These are phyloP conservation scores for Lumnitzera racemosa DNA, from an alignment of 345 rosid species.

Conservation along the genomic window DNA sequence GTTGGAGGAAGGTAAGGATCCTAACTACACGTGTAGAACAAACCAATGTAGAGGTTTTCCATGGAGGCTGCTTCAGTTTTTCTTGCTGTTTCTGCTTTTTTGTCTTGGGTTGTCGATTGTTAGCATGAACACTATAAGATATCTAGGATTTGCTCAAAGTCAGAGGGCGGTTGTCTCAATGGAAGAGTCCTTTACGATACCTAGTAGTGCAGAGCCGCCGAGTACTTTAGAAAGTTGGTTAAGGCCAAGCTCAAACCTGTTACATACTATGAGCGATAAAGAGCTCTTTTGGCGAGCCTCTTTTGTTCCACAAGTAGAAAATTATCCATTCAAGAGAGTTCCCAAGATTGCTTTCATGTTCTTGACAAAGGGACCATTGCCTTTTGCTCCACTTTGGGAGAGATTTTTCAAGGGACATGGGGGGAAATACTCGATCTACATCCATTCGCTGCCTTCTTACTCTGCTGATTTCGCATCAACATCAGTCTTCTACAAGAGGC, in stretches of 20 bases:
- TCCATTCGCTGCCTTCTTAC: conserved; percentile 68
- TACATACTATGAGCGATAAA: conserved; percentile 67
- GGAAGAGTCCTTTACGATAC: conserved; percentile 24
- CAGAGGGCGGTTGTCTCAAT: conserved; percentile 12
- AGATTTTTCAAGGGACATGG: conserved; percentile 67
- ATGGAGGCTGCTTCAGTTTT: conserved; percentile 29
- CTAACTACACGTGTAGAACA: conserved; percentile 17
- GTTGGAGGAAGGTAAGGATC: conserved; percentile 52
- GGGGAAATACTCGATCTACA: conserved; percentile 58
- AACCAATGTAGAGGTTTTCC: conserved; percentile 31
- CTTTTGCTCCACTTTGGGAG: conserved; percentile 89
- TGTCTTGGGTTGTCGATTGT: conserved; percentile 45
- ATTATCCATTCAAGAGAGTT: conserved; percentile 58
- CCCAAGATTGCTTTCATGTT: conserved; percentile 96
- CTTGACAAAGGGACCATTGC: conserved; percentile 81
- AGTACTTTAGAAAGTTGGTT: conserved; percentile 31
- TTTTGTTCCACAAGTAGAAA: conserved; percentile 39
- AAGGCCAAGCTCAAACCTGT: conserved; percentile 42
- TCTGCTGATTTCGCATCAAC: conserved; percentile 32
- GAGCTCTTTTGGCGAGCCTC: conserved; percentile 90
- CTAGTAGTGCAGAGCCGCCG: conserved; percentile 20
- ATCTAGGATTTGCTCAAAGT: conserved; percentile 22
- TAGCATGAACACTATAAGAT: conserved; percentile 35
- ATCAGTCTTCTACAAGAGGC: conserved; percentile 66
- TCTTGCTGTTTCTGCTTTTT: conserved; percentile 37